Evolutionary conservation across 805 yeast genomes (phyloP).

Genomic region (Myxozyma neotropica): DNA sequence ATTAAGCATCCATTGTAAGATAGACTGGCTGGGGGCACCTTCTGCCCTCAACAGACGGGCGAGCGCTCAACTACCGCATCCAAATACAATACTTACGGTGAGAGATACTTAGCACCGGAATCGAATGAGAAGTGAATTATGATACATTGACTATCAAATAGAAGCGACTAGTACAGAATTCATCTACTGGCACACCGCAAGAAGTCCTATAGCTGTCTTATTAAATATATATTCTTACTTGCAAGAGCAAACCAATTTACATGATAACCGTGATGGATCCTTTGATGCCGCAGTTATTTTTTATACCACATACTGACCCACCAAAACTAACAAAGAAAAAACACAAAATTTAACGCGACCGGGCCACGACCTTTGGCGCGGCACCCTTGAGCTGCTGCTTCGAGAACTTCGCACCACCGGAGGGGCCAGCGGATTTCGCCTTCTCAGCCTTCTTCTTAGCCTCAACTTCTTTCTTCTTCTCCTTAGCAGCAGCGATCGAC

Average conservation of each 20-base stretch:
- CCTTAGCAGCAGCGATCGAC: constrained; percentile 62
- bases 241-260: constrained; percentile 2
- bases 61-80: too few species aligned
- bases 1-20: too few species aligned
- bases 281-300: not conserved
- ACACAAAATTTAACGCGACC: constrained; percentile 78
- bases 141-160: constrained; percentile 8
- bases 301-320: constrained; percentile 1
- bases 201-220: not conserved
- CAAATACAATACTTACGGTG: too few species aligned
- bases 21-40: too few species aligned
- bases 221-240: constrained; percentile 4
- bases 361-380: constrained; percentile 94
- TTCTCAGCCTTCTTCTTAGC: constrained; percentile 94
- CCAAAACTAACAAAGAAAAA: not conserved
- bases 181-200: not conserved
- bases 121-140: not conserved
- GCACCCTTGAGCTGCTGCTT: constrained; percentile 98
- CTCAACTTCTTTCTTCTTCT: constrained; percentile 76
- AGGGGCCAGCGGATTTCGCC: constrained; percentile 62
- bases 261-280: not conserved
- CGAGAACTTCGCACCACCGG: constrained; percentile 73
- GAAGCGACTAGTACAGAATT: not conserved
- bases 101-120: not conserved
- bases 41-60: too few species aligned